Evolutionary conservation across 1,284 basidiomycete genomes (phyloP), one percentile per base, ranked within the genome.

Genomic region (Moesziomyces antarcticus): DNA sequence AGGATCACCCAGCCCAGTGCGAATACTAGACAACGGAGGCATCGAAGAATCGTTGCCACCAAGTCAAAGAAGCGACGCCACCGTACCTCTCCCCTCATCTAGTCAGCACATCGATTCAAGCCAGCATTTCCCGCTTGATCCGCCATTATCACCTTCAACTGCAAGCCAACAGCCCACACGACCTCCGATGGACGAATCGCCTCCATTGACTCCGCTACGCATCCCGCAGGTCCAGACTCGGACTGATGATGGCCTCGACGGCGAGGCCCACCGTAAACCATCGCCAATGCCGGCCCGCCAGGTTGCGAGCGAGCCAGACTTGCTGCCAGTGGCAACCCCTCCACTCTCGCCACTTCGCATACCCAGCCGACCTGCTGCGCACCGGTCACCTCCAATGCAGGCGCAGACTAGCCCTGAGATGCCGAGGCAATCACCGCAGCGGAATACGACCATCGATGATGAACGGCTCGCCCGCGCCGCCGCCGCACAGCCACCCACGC

Each of bases 401-500:
- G n/a, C 48, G 5, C 49, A 24, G 5, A 42, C 16, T 27, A 20
- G 2, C 33, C 9, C 13, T 13, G 30, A 11, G 9, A 18, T 7
- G 24, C 27, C 47, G 7, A 33, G 6, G 16, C 52, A 41, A 20
- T 13, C 5, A 44, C 47, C 14, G 20, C 42, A 9, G 33, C 14
- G 16, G 5, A 6, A 51, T 46, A n/a, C 42, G 5, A 46, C 20
- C 11, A 3, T 43, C 18, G 47, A 61, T 21, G 65, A 73, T 27
- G 71, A 73, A 41, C 45, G 24, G 1, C 9, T 68, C 1, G 71
- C 71, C 18, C 43, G 61, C 40, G 60, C 58, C 8, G 67, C 72
- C 14, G 66, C 72, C 27, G 61, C 61, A 13, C 66, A 57, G 24
- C 60, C 68, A 20, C 69, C 63, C 1, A 62, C 73, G 2, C 74